A percentile compares a stretch with the other conserved stretches of the same genome.
Conservation (phyloP, 768 basidiomycete genomes). For the Tylopilus vinaceipallidus region DNA sequence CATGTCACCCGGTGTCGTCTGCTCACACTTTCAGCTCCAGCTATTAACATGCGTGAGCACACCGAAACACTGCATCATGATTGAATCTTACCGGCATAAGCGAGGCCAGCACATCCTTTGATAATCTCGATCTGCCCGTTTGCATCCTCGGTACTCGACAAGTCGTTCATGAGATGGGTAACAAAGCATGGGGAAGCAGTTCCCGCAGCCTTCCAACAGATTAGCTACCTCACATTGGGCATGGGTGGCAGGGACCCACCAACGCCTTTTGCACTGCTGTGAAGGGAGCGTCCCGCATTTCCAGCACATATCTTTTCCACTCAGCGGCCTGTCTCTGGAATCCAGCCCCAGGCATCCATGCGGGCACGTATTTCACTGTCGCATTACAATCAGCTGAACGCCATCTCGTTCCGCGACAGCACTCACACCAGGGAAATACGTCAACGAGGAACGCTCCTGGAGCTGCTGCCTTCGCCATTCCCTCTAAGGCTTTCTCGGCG, state of each 20-base stretch:
- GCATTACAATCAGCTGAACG: not conserved
- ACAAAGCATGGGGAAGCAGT: slow-evolving; percentile 34
- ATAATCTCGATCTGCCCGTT: slow-evolving; percentile 33
- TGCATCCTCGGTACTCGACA: slow-evolving; percentile 8
- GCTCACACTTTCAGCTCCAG: slow-evolving; percentile 40
- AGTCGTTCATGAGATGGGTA: slow-evolving; percentile 25
- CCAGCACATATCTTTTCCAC: slow-evolving; percentile 46
- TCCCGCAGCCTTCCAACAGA: slow-evolving; percentile 15
- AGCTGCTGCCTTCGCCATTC: slow-evolving; percentile 48
- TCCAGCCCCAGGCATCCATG: slow-evolving; percentile 50
- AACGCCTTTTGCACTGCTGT: slow-evolving; percentile 36
- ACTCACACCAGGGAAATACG: slow-evolving; percentile 42
- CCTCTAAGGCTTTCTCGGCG: slow-evolving; percentile 50
- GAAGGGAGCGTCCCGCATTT: slow-evolving; percentile 50
- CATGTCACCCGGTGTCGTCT: not conserved
- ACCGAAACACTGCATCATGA: not conserved
- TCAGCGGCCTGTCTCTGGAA: slow-evolving; percentile 50
- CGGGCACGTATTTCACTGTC: slow-evolving; percentile 51
- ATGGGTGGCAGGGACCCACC: slow-evolving; percentile 27
- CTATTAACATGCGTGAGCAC: slow-evolving; percentile 20
- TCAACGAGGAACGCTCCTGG: slow-evolving; percentile 56
- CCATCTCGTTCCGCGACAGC: not conserved
- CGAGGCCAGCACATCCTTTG: slow-evolving; percentile 43
- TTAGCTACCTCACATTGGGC: not conserved
- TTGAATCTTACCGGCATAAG: slow-evolving; percentile 41